phyloP scores from a whole-genome alignment of 176 grass and related monocot genomes.

The Leersia perrieri region DNA sequence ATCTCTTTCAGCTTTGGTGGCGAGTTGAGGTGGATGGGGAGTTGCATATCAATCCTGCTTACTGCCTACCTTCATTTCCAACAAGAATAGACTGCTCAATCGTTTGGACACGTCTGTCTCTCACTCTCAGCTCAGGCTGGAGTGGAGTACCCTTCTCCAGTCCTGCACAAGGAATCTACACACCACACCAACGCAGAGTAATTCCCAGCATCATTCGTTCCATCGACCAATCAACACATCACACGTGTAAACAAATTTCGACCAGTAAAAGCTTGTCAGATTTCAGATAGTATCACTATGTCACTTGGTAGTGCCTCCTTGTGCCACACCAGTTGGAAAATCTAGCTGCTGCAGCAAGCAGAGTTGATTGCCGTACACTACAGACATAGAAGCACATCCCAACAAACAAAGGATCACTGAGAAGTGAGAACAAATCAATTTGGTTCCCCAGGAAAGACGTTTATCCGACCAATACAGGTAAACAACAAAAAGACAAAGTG shows the following conservation, averaged over 20 bases:
- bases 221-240: neutral
- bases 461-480: neutral
- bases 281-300: neutral
- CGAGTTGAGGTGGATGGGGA: conserved; percentile 13
- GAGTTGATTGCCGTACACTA: neutral
- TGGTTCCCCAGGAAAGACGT: neutral
- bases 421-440: neutral
- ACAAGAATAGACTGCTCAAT: conserved; percentile 1
- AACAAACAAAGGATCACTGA: no score
- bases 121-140: neutral
- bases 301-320: neutral
- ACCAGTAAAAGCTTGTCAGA: neutral
- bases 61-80: neutral
- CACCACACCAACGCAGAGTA: neutral
- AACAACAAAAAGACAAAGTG: neutral
- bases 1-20: conserved; percentile 22
- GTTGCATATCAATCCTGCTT: conserved; percentile 10
- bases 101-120: neutral
- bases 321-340: neutral
- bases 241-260: neutral
- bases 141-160: neutral
- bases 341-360: neutral
- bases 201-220: neutral
- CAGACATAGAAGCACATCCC: no score
- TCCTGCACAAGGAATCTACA: neutral